Evolutionary conservation across 495 filamentous ascomycete species (phyloP).

Genomic region (Aspergillus conjunctus): DNA sequence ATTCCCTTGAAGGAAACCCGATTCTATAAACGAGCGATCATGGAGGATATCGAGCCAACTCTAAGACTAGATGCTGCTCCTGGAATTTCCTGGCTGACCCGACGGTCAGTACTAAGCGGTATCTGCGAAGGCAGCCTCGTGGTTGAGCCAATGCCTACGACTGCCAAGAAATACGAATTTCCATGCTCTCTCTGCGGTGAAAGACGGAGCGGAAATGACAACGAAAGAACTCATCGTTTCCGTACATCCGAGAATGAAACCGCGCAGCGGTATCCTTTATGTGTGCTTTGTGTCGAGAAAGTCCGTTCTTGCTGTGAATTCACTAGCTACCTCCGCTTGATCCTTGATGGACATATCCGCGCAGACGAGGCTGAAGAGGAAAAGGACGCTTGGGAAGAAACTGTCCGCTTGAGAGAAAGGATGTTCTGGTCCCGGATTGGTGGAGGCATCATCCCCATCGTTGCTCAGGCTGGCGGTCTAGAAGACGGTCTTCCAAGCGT

Average conservation of each 20-base stretch:
- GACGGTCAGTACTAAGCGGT: conserved; percentile 76
- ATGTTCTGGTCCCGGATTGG: conserved; percentile 97
- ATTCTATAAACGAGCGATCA: conserved; percentile 86
- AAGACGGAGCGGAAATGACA: conserved; percentile 63
- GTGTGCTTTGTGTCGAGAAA: conserved; percentile 80
- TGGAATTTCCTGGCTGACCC: conserved; percentile 88
- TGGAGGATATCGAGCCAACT: conserved; percentile 94
- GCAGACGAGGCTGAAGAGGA: conserved; percentile 73
- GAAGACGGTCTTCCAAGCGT: conserved; percentile 13
- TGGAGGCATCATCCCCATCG: conserved; percentile 79
- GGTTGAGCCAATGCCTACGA: conserved; percentile 79
- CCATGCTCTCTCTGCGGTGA: conserved; percentile 92
- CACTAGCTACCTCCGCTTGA: conserved; percentile 81
- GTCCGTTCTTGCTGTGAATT: conserved; percentile 90
- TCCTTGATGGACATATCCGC: conserved; percentile 87
- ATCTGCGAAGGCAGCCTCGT: conserved; percentile 86
- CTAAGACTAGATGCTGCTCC: conserved; percentile 85
- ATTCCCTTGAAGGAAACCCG: conserved; percentile 80
- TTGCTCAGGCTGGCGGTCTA: conserved; percentile 28
- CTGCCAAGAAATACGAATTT: conserved; percentile 60
- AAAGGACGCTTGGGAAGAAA: conserved; percentile 90
- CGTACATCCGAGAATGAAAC: conserved; percentile 81
- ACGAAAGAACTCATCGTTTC: conserved; percentile 84
- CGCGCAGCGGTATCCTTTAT: conserved; percentile 86
- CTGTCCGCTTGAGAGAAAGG: conserved; percentile 80